These are phyloP conservation scores for Aspergillus baeticus DNA, from an alignment of 495 filamentous ascomycete genomes.

Conservation along the genomic window DNA sequence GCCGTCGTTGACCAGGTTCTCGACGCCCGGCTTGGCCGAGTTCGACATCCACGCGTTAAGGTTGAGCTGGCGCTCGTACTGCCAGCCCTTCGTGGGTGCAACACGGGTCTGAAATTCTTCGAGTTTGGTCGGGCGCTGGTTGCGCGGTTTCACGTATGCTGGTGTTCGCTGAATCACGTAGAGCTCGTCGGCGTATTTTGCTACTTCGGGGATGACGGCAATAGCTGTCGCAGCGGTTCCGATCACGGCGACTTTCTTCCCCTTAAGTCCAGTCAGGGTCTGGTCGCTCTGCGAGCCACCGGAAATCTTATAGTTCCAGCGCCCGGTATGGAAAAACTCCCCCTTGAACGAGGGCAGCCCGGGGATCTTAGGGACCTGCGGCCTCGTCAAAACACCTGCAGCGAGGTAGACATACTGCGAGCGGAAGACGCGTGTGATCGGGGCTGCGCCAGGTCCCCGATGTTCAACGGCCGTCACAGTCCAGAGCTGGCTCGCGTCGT, in stretches of 20 bases:
- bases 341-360: slow-evolving; percentile 19
- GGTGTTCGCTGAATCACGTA: slow-evolving; percentile 48
- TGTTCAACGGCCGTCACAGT: not conserved
- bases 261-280: slow-evolving; percentile 34
- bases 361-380: slow-evolving; percentile 25
- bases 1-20: slow-evolving; percentile 38
- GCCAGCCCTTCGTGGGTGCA: slow-evolving; percentile 40
- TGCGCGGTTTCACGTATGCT: slow-evolving; percentile 43
- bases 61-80: slow-evolving; percentile 33
- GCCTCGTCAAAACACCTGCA: slow-evolving; percentile 13
- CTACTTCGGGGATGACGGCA: slow-evolving; percentile 29
- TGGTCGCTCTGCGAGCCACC: slow-evolving; percentile 47
- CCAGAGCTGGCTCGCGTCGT: not conserved
- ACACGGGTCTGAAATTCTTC: slow-evolving; percentile 44
- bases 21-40: slow-evolving; percentile 13
- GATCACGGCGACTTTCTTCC: slow-evolving; percentile 44
- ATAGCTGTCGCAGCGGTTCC: slow-evolving; percentile 45
- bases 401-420: slow-evolving; percentile 23
- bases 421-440: not conserved
- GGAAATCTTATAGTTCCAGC: slow-evolving; percentile 39
- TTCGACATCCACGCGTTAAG: slow-evolving; percentile 18
- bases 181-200: slow-evolving; percentile 25
- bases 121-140: slow-evolving; percentile 46
- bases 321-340: slow-evolving; percentile 30
- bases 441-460: not conserved